phyloP scores from a whole-genome alignment of 805 yeast species.

The Citeromyces matritensis region DNA sequence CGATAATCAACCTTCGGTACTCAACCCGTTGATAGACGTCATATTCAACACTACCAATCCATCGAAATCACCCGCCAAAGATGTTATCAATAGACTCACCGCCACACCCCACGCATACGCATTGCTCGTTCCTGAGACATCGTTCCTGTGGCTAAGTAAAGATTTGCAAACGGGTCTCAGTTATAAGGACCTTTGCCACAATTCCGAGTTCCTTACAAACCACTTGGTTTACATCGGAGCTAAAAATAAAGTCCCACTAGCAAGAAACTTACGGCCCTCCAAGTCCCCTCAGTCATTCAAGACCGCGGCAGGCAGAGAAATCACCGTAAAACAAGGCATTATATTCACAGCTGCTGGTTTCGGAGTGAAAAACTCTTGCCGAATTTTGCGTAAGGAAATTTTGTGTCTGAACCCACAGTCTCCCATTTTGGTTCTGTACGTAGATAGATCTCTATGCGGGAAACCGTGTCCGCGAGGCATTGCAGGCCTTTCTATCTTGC shows the following conservation, averaged over 20 bases:
- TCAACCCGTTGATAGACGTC: slow-evolving; percentile 51
- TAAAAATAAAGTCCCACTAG: slow-evolving; percentile 18
- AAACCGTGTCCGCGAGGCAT: no score
- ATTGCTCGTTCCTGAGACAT: slow-evolving; percentile 49
- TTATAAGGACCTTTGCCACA: slow-evolving; percentile 37
- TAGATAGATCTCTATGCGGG: no score
- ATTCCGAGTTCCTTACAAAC: slow-evolving; percentile 44
- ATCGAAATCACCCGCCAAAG: slow-evolving; percentile 25
- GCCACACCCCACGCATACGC: slow-evolving; percentile 33
- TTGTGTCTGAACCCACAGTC: no score
- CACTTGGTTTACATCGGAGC: slow-evolving; percentile 34
- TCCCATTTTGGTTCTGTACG: no score
- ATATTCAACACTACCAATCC: slow-evolving; percentile 53
- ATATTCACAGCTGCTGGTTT: no score
- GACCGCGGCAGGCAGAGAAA: slow-evolving; percentile 30
- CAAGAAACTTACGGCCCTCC: slow-evolving; percentile 5
- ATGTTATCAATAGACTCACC: slow-evolving; percentile 25
- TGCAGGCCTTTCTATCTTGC: no score
- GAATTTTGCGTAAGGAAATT: no score
- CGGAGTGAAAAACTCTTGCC: no score
- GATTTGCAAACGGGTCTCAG: slow-evolving; percentile 21
- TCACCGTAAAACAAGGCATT: no score
- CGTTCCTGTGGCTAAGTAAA: slow-evolving; percentile 21
- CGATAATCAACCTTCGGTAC: slow-evolving; percentile 31
- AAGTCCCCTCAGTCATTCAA: slow-evolving; percentile 42